Base-by-base conservation (phyloP, 768 basidiomycete genomes). In the Trametes gibbosa region DNA sequence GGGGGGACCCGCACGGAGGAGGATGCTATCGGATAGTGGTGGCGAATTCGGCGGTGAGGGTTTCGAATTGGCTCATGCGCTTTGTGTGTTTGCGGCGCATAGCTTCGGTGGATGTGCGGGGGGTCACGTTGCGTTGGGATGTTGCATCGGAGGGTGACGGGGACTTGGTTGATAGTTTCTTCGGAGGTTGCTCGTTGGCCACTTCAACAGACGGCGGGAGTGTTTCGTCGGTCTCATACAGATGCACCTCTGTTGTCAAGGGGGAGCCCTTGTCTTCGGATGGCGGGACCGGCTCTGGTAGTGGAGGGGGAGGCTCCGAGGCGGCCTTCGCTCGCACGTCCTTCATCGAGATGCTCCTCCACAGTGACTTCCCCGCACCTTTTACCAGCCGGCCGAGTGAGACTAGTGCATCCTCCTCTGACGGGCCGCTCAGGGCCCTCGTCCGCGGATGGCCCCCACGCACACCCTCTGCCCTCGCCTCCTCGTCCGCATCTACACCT, bases 301-400 rank as follows among this genome's bases (percentile, higher is more conserved):
- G 34, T 37, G 19, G 34, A 16, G 43, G 45, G 43, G 25, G 40
- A 37, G 27, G 25, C 16, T 41, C 40, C 16, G 40, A 43, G 24
- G 34, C 14, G 51, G 46, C 56, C 57, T 48, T 61, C 37, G 39
- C 29, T 34, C 55, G 53, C 54, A 59, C 45, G 16, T 64, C 59
- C 51, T 60, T 63, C 58, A 59, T 53, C 50, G 68, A 66, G 34
- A 68, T 52, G 39, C 64, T 62, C 47, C 65, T 60, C 64, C 66
- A 69, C 16, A 71, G 56, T n/a, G 60, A 49, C 54, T 58, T 61
- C 16, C 64, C 65, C 25, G 67, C 68, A 29, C 65, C 68, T 58
- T 67, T 68, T 25, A 71, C 51, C 40, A 68, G 55, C 60, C 61
- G 47, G 29, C 70, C 70, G 4, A 71, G 59, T 47, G 68, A 61